These are phyloP conservation scores for Phytophthora constricta DNA, from an alignment of 352 stramenopile species.

Conservation along the genomic window DNA sequence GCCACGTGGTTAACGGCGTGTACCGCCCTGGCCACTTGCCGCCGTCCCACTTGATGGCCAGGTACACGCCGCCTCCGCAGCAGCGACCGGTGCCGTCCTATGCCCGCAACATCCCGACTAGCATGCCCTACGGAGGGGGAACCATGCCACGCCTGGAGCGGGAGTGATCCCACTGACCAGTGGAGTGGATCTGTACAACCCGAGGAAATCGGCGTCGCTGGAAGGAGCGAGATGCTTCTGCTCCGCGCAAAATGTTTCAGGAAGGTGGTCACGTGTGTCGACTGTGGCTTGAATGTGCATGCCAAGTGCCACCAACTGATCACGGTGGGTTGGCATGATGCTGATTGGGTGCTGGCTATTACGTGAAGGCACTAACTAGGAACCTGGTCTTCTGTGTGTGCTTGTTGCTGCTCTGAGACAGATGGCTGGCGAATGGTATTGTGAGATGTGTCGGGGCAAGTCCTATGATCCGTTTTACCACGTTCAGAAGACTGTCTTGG, in stretches of 20 bases:
- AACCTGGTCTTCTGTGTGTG: background rate
- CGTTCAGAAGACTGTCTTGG: slow-evolving; percentile 63
- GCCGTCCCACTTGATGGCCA: background rate
- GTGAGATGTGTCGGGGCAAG: slow-evolving; percentile 70
- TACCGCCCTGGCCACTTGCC: slow-evolving; percentile 11
- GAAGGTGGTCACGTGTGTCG: slow-evolving; percentile 56
- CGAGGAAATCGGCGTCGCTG: slow-evolving; percentile 37
- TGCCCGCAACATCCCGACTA: background rate
- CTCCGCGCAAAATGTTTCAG: slow-evolving; percentile 33
- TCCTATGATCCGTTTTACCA: slow-evolving; percentile 77
- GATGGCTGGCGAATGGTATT: slow-evolving; percentile 68
- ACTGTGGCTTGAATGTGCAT: slow-evolving; percentile 69
- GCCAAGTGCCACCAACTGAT: slow-evolving; percentile 81
- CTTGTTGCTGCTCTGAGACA: slow-evolving; percentile 15
- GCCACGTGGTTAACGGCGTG: background rate
- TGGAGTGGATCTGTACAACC: slow-evolving; percentile 45
- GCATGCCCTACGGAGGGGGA: slow-evolving; percentile 11
- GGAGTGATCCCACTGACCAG: slow-evolving; percentile 32
- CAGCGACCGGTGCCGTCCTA: background rate
- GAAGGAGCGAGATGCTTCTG: slow-evolving; percentile 74
- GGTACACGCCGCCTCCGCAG: slow-evolving; percentile 16
- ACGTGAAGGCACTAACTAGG: too few species aligned
- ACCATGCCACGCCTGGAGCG: slow-evolving; percentile 10
- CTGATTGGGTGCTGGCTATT: too few species aligned
- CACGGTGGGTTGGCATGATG: slow-evolving; percentile 45